Base-by-base conservation (phyloP, 352 stramenopile genomes). In the Nothophytophthora sp. region DNA sequence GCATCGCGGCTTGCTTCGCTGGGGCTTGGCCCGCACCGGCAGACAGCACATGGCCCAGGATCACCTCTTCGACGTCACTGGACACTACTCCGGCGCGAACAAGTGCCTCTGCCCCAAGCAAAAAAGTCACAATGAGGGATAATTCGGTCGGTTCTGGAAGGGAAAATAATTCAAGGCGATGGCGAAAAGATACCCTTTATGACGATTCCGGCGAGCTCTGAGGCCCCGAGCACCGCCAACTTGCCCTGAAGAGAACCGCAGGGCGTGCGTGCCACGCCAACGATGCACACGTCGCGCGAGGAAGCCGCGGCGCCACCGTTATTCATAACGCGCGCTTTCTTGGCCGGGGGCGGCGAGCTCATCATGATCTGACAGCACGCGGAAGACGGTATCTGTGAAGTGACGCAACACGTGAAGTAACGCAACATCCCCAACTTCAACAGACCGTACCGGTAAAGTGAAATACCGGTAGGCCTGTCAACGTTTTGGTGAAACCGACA, bases 21-120 rank as follows among this genome's bases (percentile, higher is more conserved):
- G 96, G 97, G 16, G 96, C 91, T 68, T 99, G 97, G n/a, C 97
- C 97, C 22, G 98, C 77, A 27, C 91, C 95, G 3, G 96, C 95
- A 13, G 69, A 82, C 2, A 99, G 65, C 22, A 99, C 97, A 61
- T 99, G 97, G 10, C 97, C 97, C 38, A 99, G 60, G 50, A 97
- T 93, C 8, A 95, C 86, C 74, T 99, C 96, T 25, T 96, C 77
- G 40, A 99, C 91, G n/a, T 76, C 67, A 3, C 27, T 41, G 3
- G 70, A 58, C 1, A 38, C 23, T 12, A 96, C 28, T 19, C 72
- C 77, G 5, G 76, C 76, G 33, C 75, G 79, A 47, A 32, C 50
- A 12, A 90, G 33, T 5, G 76, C 76, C 70, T 64, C 76, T 57
- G 37, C 25, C 10, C 27, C 6, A 11, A 22, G n/a, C 44, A 16